Percentiles rank a stretch among this genome's conserved stretches.
phyloP scores from a whole-genome alignment of 192 early-diverging fungal genomes.

The Coemansia sp. region DNA sequence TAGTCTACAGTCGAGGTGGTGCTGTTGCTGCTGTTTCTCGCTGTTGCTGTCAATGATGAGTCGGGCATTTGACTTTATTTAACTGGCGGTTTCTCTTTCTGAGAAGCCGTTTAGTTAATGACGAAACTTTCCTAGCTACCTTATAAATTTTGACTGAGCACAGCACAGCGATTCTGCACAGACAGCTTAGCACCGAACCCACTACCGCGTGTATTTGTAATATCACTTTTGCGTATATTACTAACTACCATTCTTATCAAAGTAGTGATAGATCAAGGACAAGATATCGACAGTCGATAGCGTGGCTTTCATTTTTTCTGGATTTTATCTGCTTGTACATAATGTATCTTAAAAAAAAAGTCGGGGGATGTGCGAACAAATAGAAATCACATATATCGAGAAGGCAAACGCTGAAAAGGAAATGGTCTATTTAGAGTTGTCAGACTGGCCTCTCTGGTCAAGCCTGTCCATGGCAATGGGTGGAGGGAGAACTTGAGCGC shows the following conservation, averaged over 20 bases:
- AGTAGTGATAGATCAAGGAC: background rate
- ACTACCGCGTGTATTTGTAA: background rate
- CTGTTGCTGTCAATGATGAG: conserved; percentile 33
- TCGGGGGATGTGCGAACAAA: background rate
- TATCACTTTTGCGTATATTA: background rate
- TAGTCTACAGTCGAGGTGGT: background rate
- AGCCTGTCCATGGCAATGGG: conserved; percentile 57
- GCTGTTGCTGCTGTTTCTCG: background rate
- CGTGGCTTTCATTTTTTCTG: background rate
- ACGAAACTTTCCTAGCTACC: conserved; percentile 51
- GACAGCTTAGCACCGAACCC: background rate
- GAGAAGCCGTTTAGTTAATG: conserved; percentile 26
- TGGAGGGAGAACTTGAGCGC: conserved; percentile 49
- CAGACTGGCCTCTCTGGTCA: conserved; percentile 11
- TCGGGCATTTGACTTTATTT: conserved; percentile 56
- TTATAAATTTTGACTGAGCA: conserved; percentile 41
- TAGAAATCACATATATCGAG: background rate
- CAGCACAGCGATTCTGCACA: conserved; percentile 10
- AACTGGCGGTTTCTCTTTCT: conserved; percentile 16
- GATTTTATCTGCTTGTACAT: no score
- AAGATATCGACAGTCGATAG: background rate
- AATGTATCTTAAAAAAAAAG: no score
- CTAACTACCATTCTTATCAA: background rate
- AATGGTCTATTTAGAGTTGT: conserved; percentile 27
- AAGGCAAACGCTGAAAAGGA: conserved; percentile 6